phyloP scores from a whole-genome alignment of 2,329 filamentous ascomycete genomes.

The Pseudogymnoascus verrucosus region DNA sequence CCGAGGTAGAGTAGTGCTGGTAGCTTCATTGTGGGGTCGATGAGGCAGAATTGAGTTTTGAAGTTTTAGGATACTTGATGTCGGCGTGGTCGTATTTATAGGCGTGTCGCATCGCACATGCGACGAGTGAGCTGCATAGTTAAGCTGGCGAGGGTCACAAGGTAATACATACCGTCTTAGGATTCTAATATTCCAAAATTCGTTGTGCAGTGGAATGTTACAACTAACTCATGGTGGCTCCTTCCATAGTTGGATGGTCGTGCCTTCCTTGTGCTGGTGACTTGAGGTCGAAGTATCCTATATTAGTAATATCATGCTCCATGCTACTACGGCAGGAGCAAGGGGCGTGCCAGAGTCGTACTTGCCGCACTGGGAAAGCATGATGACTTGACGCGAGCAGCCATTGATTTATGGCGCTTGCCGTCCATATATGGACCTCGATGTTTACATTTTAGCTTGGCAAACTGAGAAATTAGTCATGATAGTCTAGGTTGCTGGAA shows the following conservation, averaged over 20 bases:
- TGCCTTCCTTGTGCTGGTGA: neutral
- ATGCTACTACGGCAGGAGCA: neutral
- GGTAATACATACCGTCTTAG: neutral
- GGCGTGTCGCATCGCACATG: neutral
- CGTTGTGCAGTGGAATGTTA: neutral
- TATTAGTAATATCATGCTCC: neutral
- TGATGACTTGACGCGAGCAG: neutral
- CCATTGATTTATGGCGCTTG: neutral
- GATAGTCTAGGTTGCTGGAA: neutral
- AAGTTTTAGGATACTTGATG: neutral
- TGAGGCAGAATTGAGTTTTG: neutral
- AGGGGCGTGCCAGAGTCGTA: neutral
- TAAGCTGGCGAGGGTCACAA: neutral
- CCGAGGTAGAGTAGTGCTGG: neutral
- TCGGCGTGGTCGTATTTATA: neutral
- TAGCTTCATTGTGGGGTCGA: neutral
- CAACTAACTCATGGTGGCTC: neutral
- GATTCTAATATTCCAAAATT: neutral
- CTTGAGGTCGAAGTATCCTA: neutral
- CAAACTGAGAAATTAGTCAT: neutral
- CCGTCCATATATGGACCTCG: neutral
- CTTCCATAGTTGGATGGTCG: neutral
- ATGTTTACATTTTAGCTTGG: neutral
- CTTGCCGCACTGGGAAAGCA: neutral
- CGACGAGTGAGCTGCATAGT: neutral